Percentiles rank a stretch among this genome's conserved stretches.
Evolutionary conservation across 139 green algal genomes (phyloP).

Genomic region (Closterium sp.): DNA sequence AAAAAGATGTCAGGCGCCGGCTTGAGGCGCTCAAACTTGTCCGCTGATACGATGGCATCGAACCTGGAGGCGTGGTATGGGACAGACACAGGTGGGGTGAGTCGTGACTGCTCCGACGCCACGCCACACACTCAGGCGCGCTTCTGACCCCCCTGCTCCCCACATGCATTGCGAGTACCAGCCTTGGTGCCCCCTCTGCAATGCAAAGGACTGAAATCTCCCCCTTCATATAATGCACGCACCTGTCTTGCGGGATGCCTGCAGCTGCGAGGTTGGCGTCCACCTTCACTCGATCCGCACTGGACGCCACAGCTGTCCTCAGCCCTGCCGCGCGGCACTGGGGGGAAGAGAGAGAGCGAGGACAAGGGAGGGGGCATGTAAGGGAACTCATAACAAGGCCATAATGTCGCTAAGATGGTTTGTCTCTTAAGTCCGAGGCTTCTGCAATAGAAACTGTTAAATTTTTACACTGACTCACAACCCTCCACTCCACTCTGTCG

Average conservation of each 20-base stretch:
- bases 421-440: not conserved
- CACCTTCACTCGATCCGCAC: conserved; percentile 73
- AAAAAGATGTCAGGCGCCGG: conserved; percentile 73
- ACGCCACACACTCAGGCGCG: no score
- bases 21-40: conserved; percentile 67
- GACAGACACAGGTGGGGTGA: no score
- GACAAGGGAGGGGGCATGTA: not conserved
- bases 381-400: not conserved
- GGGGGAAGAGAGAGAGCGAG: no score
- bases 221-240: not conserved
- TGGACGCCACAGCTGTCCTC: conserved; percentile 67
- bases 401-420: not conserved
- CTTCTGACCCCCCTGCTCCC: no score
- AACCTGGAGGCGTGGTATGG: conserved; percentile 46
- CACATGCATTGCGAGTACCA: no score
- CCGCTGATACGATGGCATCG: conserved; percentile 67
- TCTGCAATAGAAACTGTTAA: not conserved
- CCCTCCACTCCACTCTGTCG: not conserved
- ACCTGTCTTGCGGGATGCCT: conserved; percentile 55
- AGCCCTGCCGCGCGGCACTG: conserved; percentile 63
- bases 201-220: not conserved
- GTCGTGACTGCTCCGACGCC: no score
- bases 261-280: conserved; percentile 66
- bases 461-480: not conserved
- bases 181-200: not conserved